Percentiles rank a stretch among this genome's conserved stretches.
These are phyloP conservation scores for Saksenaea oblongispora DNA, from an alignment of 371 early-diverging fungal genomes.

Conservation along the genomic window DNA sequence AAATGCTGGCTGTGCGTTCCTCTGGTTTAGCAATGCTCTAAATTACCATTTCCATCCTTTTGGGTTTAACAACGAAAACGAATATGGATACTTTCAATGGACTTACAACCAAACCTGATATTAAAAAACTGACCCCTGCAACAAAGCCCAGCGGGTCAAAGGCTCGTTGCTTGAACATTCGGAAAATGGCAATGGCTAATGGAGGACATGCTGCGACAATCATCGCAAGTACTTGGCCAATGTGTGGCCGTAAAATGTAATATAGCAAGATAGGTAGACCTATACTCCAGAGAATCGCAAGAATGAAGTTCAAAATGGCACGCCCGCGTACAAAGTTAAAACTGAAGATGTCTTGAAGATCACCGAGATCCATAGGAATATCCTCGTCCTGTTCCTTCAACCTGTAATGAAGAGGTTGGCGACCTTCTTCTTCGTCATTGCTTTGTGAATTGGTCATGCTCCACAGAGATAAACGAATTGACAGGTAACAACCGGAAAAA, in stretches of 20 bases:
- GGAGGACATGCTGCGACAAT: conserved; percentile 39
- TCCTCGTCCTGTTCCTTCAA: conserved; percentile 29
- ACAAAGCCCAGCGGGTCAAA: conserved; percentile 33
- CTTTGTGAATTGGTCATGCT: not conserved
- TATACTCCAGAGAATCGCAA: conserved; percentile 41
- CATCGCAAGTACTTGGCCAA: conserved; percentile 44
- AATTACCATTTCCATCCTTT: not conserved
- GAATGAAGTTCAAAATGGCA: conserved; percentile 32
- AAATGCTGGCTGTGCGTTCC: conserved; percentile 29
- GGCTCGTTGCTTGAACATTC: conserved; percentile 24
- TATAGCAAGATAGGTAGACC: conserved; percentile 40
- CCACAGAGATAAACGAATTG: not conserved
- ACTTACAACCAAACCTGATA: conserved; percentile 35
- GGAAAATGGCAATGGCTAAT: conserved; percentile 29
- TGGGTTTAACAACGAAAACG: not conserved
- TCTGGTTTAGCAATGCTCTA: conserved; percentile 47
- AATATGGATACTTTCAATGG: not conserved
- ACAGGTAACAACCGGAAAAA: not conserved
- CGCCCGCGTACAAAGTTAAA: conserved; percentile 36
- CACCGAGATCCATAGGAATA: conserved; percentile 31
- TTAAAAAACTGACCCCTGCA: conserved; percentile 34
- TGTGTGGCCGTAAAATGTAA: conserved; percentile 25
- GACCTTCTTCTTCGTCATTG: not conserved
- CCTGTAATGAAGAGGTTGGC: conserved; percentile 4
- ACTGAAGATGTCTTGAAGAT: conserved; percentile 33